A percentile compares a stretch with the other conserved stretches of the same genome.
Conservation (phyloP, 1,139 yeast species). For the Arxiozyma slooffiae region DNA sequence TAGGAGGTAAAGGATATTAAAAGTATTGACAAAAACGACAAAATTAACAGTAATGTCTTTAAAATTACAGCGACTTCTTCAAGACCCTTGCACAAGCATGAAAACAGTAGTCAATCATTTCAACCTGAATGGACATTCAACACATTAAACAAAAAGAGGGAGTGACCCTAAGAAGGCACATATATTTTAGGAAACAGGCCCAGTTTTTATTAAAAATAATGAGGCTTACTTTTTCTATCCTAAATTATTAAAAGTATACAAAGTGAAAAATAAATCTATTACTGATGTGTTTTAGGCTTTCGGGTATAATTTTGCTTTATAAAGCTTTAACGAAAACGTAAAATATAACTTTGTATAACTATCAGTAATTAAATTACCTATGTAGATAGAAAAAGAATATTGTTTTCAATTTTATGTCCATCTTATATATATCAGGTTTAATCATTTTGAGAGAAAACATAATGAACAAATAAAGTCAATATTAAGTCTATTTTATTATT, state of each 20-base stretch:
- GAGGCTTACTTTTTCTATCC: background rate
- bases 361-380: background rate
- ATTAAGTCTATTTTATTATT: background rate
- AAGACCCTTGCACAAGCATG: background rate
- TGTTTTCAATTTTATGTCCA: background rate
- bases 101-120: too few species aligned
- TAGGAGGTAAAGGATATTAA: conserved; percentile 23
- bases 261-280: background rate
- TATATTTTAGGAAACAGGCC: background rate
- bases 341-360: background rate
- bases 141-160: too few species aligned
- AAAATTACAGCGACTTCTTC: background rate
- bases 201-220: background rate
- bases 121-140: too few species aligned
- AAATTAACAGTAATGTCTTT: too few species aligned
- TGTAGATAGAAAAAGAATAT: too few species aligned
- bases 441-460: background rate
- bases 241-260: background rate
- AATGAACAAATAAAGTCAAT: background rate
- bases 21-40: background rate
- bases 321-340: background rate
- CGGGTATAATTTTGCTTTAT: background rate
- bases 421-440: background rate
- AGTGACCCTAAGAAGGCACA: background rate
- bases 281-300: background rate